These are phyloP conservation scores for Bruguiera hainesii DNA, from an alignment of 441 rosid species.

Conservation along the genomic window DNA sequence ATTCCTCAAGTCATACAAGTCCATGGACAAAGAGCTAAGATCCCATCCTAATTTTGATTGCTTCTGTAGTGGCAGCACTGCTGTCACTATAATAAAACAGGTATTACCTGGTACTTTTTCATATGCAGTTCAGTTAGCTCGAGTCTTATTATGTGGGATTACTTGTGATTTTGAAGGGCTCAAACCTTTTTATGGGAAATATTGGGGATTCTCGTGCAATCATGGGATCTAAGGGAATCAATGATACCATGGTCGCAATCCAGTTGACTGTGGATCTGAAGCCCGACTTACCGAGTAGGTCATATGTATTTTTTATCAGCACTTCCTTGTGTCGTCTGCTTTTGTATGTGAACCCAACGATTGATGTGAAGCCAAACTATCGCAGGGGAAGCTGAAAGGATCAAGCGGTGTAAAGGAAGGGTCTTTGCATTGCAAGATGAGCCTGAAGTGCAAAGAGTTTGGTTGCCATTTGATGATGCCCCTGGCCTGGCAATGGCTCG, in stretches of 20 bases:
- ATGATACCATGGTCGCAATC: constrained; percentile 71
- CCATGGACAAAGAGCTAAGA: constrained; percentile 92
- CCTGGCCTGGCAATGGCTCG: constrained; percentile 99
- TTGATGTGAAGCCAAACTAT: constrained; percentile 7
- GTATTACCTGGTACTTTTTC: constrained; percentile 31
- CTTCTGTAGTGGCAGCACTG: constrained; percentile 99
- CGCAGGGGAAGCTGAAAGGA: constrained; percentile 96
- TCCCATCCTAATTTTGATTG: constrained; percentile 86
- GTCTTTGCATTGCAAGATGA: constrained; percentile 97
- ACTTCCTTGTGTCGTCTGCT: constrained; percentile 10
- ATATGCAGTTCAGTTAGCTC: constrained; percentile 1
- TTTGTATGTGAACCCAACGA: constrained; percentile 12
- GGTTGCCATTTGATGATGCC: constrained; percentile 98
- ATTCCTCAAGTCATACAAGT: constrained; percentile 79
- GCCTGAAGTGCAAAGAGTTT: constrained; percentile 95
- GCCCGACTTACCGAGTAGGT: constrained; percentile 94
- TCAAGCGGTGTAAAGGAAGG: constrained; percentile 88
- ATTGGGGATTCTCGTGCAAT: constrained; percentile 97
- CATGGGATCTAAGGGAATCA: constrained; percentile 77
- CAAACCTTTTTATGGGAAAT: constrained; percentile 87
- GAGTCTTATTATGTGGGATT: constrained; percentile 14
- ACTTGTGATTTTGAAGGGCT: constrained; percentile 45
- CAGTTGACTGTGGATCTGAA: constrained; percentile 94
- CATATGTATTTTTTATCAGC: constrained; percentile 1
- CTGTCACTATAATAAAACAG: constrained; percentile 89